phyloP scores from a whole-genome alignment of 1,284 basidiomycete species.

The Fomes fomentarius region DNA sequence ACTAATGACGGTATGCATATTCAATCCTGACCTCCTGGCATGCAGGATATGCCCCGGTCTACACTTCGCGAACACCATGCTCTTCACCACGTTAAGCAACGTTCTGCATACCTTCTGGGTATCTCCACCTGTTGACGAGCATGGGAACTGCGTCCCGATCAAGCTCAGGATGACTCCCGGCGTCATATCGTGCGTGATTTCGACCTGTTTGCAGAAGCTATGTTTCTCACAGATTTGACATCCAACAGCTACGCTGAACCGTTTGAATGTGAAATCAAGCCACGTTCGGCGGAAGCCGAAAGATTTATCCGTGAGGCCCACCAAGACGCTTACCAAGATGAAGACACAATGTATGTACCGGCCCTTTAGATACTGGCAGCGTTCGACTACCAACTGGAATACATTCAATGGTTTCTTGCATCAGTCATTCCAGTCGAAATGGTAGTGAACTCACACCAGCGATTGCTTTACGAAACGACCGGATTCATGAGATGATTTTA shows the following conservation, averaged over 20 bases:
- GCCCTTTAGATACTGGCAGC: too few relatives aligned
- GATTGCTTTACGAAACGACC: too few relatives aligned
- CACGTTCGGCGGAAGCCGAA: slow-evolving; percentile 57
- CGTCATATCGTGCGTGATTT: neutral
- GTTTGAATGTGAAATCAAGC: slow-evolving; percentile 62
- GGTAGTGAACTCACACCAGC: too few relatives aligned
- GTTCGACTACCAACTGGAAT: too few relatives aligned
- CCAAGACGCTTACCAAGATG: too few relatives aligned
- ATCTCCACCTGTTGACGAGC: slow-evolving; percentile 10
- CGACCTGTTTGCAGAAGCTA: neutral
- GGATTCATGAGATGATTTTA: too few relatives aligned
- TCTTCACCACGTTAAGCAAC: neutral
- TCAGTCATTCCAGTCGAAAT: too few relatives aligned
- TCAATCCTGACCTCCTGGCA: neutral
- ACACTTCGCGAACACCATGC: neutral
- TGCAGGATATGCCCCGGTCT: slow-evolving; percentile 8
- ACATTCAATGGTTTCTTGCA: too few relatives aligned
- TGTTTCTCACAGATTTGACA: too few relatives aligned
- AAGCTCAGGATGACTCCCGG: neutral
- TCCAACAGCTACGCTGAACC: slow-evolving; percentile 57
- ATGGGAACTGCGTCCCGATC: slow-evolving; percentile 2
- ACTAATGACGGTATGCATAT: neutral
- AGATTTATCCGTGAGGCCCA: slow-evolving; percentile 50
- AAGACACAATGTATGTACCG: too few relatives aligned
- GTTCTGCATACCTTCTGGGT: slow-evolving; percentile 11